A percentile compares a stretch with the other conserved stretches of the same genome.
These are phyloP conservation scores for Aristolochia fimbriata DNA, from an alignment of 164 flowering plant species.

Conservation along the genomic window DNA sequence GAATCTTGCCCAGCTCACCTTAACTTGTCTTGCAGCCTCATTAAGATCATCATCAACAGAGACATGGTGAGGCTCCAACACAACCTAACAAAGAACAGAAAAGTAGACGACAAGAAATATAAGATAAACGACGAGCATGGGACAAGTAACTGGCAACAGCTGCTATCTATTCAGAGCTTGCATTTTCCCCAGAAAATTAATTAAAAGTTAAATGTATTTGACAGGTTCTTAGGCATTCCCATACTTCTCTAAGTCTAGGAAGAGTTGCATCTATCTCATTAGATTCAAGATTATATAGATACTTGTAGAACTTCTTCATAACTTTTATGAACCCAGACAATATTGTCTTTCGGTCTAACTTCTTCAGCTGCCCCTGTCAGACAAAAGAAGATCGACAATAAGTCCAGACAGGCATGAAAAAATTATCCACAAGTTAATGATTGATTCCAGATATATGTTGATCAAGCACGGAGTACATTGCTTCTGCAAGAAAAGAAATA, in stretches of 20 bases:
- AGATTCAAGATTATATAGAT: constrained; percentile 38
- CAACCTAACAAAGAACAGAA: constrained; percentile 24
- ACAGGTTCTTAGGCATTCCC: too few species aligned
- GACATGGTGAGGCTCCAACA: constrained; percentile 48
- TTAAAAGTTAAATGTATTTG: too few species aligned
- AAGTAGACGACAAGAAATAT: too few species aligned
- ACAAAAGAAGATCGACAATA: not conserved
- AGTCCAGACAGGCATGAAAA: too few species aligned
- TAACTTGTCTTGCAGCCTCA: constrained; percentile 67
- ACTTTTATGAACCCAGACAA: constrained; percentile 51
- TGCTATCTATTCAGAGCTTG: too few species aligned
- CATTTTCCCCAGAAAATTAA: too few species aligned
- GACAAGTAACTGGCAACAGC: too few species aligned
- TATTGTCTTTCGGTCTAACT: constrained; percentile 59
- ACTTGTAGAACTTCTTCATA: constrained; percentile 67
- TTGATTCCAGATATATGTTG: not conserved
- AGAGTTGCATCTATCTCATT: constrained; percentile 49
- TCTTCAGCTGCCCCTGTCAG: constrained; percentile 53
- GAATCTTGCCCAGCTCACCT: constrained; percentile 24
- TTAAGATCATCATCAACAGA: constrained; percentile 86
- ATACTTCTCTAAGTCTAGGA: constrained; percentile 68
- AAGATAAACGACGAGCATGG: too few species aligned
- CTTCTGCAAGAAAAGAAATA: not conserved
- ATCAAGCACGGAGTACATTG: not conserved
- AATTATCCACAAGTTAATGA: not conserved